Base-by-base conservation (phyloP, 2,329 filamentous ascomycete species). In the Monascus ruber region DNA sequence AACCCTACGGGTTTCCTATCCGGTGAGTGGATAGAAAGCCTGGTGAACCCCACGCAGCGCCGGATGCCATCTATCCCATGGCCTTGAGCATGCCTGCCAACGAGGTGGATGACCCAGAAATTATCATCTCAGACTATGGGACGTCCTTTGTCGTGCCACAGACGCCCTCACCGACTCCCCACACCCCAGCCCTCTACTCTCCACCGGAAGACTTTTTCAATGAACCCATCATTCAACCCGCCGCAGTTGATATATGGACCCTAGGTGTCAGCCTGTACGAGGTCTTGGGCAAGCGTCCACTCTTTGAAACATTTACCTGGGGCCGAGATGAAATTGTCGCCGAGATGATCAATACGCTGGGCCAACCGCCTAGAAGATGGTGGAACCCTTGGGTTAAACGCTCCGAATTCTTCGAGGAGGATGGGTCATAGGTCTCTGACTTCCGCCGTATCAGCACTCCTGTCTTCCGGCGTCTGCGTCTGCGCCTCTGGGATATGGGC, bases 101-200 rank as follows among this genome's bases (percentile, higher is more conserved):
- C 37, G 32, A 50, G 35, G 5, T 49, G 29, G 11, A 34, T 35
- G 34, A 47, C 27, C 46, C 47, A 2, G 43, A 52, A 36, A 44
- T 51, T 37, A 40, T 50, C n/a, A 51, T 52, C 34, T 47, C 44
- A 26, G 50, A 53, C 40, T 50, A 50, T 33, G 49, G 50, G 6
- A 49, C 44, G 9, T 51, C 47, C 24, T 53, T 53, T 41, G 33
- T 45, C 35, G 24, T 44, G 25, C 38, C 47, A 36, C 9, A 49
- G 27, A 47, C 46, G 5, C 41, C 47, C 25, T 41, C 41, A 37
- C 47, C 47, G 24, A 47, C 37, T 35, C 47, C 47, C 35, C 39
- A 50, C 26, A 53, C 50, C 6, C 48, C 47, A 34, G 34, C 39
- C 11, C 48, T 50, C 2, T 50, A 48, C 34, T 24, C 44, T 35